Base-by-base conservation (phyloP, 192 early-diverging fungal species). In the Coemansia asiatica region DNA sequence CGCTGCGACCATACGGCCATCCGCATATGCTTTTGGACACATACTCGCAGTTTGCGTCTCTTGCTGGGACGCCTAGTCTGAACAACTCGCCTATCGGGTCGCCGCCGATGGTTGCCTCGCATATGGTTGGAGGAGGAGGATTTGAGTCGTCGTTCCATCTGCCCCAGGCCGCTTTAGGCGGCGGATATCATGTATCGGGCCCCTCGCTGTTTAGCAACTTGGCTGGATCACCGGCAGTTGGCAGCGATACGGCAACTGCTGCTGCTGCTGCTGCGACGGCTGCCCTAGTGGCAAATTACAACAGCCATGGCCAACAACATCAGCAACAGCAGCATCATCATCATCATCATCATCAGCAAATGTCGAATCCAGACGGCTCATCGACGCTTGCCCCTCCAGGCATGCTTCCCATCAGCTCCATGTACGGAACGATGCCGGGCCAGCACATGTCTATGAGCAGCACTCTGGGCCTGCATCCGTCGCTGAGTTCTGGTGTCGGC, bases 41-140 rank as follows among this genome's bases (percentile, higher is more conserved):
- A 12, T 81, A 81, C 57, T 82, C 79, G 70, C 79, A 82, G 63
- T 76, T 76, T 62, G 79, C 70, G 23, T 76, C 74, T 67, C 65
- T 76, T 23, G 79, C 79, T 0, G 74, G 74, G 33, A 82, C 79
- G 31, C 74, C 79, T 19, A 76, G 74, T 36, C 23, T 82, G 55
- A 71, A 67, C 38, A 76, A 73, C 71, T 76, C 79, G 49, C 79
- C 79, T 49, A 61, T 76, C 12, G 70, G 58, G 13, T 82, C 79
- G 67, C 79, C 79, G 12, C 56, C 72, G 70, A 66, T 82, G 23
- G 66, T 74, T 55, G 75, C 79, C 1, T 70, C 74, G 35, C 75
- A 74, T 8, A 53, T 82, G 40, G 31, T 8, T 8, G 40, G 40
- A 8, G 35, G 35, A 22, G 50, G 70, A 12, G 79, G 73, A 23